phyloP scores from a whole-genome alignment of 306 rosid genomes.

The Citrullus amarus region DNA sequence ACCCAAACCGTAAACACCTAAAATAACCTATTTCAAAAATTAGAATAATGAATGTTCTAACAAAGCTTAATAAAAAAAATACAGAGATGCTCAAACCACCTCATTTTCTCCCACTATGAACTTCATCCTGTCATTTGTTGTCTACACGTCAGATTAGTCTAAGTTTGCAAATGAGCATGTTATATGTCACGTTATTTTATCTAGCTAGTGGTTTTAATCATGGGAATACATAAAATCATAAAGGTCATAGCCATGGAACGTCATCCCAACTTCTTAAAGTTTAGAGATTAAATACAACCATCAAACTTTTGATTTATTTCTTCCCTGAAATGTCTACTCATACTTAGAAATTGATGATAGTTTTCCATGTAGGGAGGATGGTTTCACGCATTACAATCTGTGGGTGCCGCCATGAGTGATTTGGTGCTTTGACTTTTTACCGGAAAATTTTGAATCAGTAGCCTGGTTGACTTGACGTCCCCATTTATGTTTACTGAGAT shows the following conservation, averaged over 20 bases:
- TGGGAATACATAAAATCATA: background rate
- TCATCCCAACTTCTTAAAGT: background rate
- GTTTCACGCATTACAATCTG: background rate
- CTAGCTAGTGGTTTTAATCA: background rate
- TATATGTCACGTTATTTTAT: background rate
- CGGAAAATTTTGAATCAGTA: background rate
- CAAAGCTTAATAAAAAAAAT: too few species aligned
- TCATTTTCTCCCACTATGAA: background rate
- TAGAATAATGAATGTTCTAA: too few species aligned
- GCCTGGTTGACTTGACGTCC: slow-evolving; percentile 2
- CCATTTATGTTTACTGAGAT: slow-evolving; percentile 4
- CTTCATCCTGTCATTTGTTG: background rate
- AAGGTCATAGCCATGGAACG: background rate
- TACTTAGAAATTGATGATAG: background rate
- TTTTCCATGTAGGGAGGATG: background rate
- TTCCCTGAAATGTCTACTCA: background rate
- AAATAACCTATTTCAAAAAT: too few species aligned
- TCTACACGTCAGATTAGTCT: background rate
- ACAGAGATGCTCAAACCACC: background rate
- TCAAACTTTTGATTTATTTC: background rate
- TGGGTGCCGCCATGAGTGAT: background rate
- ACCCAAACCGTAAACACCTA: too few species aligned
- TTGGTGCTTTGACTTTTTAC: background rate
- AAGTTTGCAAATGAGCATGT: background rate
- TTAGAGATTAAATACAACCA: background rate